Evolutionary conservation across 2,329 filamentous ascomycete genomes (phyloP).

Genomic region (Ceratocystis huliohia): DNA sequence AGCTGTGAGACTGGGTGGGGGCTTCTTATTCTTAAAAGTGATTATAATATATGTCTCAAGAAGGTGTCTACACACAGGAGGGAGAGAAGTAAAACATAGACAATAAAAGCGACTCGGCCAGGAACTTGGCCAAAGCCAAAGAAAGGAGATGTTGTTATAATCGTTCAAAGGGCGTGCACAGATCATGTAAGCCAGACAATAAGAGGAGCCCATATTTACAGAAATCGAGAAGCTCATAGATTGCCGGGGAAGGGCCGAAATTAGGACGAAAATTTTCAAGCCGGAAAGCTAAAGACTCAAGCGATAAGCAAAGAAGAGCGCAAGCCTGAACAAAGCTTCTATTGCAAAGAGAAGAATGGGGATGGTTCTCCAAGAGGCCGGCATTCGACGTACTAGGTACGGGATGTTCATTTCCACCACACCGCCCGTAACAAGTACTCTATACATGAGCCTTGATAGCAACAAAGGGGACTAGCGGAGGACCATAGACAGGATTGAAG

Average conservation of each 20-base stretch:
- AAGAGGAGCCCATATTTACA: slow-evolving; percentile 6
- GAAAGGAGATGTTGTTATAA: not conserved
- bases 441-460: not conserved
- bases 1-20: not conserved
- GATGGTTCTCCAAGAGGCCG: not conserved
- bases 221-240: not conserved
- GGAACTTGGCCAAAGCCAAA: not conserved
- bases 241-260: slow-evolving; percentile 10
- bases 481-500: not conserved
- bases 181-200: slow-evolving; percentile 8
- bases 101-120: not conserved
- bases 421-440: not conserved
- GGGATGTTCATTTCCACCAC: not conserved
- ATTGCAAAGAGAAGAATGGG: not conserved
- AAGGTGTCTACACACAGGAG: not conserved
- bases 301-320: not conserved
- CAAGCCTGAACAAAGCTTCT: not conserved
- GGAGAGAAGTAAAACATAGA: not conserved
- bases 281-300: not conserved
- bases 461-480: not conserved
- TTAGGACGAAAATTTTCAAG: slow-evolving; percentile 10
- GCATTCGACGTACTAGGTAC: not conserved
- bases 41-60: not conserved
- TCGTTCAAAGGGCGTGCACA: slow-evolving; percentile 7
- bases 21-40: not conserved